Base-by-base conservation (phyloP, 352 stramenopile genomes). In the Phytophthora tubulina region DNA sequence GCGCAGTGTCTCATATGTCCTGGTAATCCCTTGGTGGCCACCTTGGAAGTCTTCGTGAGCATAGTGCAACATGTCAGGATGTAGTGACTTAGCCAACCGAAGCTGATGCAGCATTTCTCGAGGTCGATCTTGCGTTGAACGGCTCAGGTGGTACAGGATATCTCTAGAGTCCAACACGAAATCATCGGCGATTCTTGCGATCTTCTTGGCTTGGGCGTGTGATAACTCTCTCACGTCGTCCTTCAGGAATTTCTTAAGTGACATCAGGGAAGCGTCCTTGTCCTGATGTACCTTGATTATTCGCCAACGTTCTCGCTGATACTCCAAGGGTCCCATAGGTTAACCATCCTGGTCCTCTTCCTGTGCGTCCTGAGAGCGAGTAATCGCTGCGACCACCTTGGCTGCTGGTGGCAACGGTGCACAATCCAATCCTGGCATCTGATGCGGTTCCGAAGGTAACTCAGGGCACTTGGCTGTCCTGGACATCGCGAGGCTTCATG, bases 241-340 rank as follows among this genome's bases (percentile, higher is more conserved):
- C 8, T 21, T 59, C 17, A 59, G 38, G 14, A 46, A 49, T 9
- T n/a, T 27, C 17, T 36, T 59, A 35, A 49, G 17, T 36, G 14
- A 10, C 17, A n/a, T 48, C 21, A 60, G 10, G 4, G 17, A 17
- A 7, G 36, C 3, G 21, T 60, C 52, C 17, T 46, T 17, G 14
- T 51, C 30, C 21, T 57, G 39, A 50, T 57, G 58, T 39, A n/a
- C 42, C 32, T 61, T 68, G n/a, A 68, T 61, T 1, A 49, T 36
- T 11, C 60, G 7, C 60, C 60, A 67, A 5, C 49, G 60, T 41
- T 68, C 39, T 2, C 14, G 38, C n/a, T 55, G 41, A 39, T 44
- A 68, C 3, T 61, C 50, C 3, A 55, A 14, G 1, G 60, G 49
- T 14, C 0, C 50, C 21, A 21, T 21, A 21, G 21, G 21, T 21